Conservation (phyloP, 495 filamentous ascomycete genomes). For the Aspergillus cavernicola region DNA sequence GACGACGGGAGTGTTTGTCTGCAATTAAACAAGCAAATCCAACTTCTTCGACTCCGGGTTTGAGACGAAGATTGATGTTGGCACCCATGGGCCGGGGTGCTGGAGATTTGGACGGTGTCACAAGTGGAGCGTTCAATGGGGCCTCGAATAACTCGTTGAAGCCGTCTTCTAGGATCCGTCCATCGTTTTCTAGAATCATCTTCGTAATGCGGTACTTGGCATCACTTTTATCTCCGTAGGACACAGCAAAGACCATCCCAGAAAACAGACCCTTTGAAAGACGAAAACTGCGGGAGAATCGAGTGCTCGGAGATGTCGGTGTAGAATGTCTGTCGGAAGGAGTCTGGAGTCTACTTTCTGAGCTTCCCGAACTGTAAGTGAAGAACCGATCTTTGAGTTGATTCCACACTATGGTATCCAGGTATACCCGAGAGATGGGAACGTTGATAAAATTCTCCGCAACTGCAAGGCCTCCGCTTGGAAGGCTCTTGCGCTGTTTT, state of each 20-base stretch:
- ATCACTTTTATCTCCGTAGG: constrained; percentile 57
- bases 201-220: constrained; percentile 46
- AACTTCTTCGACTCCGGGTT: constrained; percentile 44
- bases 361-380: constrained; percentile 24
- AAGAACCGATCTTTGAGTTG: constrained; percentile 44
- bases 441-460: constrained; percentile 39
- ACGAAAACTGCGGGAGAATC: constrained; percentile 36
- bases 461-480: constrained; percentile 25
- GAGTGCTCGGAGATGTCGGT: constrained; percentile 40
- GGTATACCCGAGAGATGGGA: constrained; percentile 44
- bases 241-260: constrained; percentile 78
- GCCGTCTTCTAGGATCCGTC: constrained; percentile 64
- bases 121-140: constrained; percentile 32
- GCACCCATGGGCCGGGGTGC: constrained; percentile 5
- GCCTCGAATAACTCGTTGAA: constrained; percentile 81
- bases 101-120: constrained; percentile 26
- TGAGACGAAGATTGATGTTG: constrained; percentile 42
- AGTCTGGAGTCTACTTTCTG: constrained; percentile 30
- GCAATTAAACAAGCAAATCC: constrained; percentile 86
- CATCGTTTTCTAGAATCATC: constrained; percentile 61
- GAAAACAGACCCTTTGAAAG: constrained; percentile 52
- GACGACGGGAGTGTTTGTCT: constrained; percentile 79
- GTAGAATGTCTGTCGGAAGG: constrained; percentile 40
- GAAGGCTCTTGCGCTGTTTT: constrained; percentile 47
- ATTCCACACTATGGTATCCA: constrained; percentile 50